phyloP scores from a whole-genome alignment of 228 moss, liverwort and hornwort genomes.

The Sphagnum magellanicum region DNA sequence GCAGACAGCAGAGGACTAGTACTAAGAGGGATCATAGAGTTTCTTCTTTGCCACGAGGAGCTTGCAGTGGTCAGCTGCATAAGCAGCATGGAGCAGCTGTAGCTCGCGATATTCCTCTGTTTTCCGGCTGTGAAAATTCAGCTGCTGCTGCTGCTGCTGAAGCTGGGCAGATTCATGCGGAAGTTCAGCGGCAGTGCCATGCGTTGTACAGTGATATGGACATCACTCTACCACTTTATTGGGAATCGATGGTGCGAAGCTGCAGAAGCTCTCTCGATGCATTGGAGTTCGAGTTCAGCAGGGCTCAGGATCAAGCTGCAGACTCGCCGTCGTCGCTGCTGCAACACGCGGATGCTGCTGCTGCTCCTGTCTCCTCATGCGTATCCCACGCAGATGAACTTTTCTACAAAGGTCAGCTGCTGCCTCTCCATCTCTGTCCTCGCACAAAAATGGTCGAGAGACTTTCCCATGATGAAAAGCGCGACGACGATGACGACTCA shows the following conservation, averaged over 20 bases:
- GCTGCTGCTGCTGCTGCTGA: no score
- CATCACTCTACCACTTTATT: conserved; percentile 22
- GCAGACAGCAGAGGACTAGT: no score
- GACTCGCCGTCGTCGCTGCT: conserved; percentile 1
- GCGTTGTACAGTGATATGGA: conserved; percentile 20
- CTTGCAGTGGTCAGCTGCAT: no score
- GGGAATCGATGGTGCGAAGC: conserved; percentile 25
- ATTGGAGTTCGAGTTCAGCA: conserved; percentile 40
- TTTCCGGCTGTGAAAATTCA: no score
- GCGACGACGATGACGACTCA: neutral
- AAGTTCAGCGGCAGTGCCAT: no score
- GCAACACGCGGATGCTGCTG: conserved; percentile 11
- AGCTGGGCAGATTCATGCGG: no score
- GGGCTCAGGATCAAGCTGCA: conserved; percentile 1
- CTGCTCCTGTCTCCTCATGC: conserved; percentile 12
- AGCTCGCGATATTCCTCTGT: no score
- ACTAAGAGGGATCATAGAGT: no score
- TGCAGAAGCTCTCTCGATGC: conserved; percentile 30
- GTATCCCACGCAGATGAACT: conserved; percentile 24
- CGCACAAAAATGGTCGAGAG: conserved; percentile 43
- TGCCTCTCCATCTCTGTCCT: conserved; percentile 30
- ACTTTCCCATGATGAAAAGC: conserved; percentile 21
- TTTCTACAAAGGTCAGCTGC: conserved; percentile 47
- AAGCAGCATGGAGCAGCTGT: no score
- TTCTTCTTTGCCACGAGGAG: no score